Evolutionary conservation across 345 rosid genomes (phyloP), one percentile per base, ranked within the genome.

Genomic region (Crucihimalaya himalaica): DNA sequence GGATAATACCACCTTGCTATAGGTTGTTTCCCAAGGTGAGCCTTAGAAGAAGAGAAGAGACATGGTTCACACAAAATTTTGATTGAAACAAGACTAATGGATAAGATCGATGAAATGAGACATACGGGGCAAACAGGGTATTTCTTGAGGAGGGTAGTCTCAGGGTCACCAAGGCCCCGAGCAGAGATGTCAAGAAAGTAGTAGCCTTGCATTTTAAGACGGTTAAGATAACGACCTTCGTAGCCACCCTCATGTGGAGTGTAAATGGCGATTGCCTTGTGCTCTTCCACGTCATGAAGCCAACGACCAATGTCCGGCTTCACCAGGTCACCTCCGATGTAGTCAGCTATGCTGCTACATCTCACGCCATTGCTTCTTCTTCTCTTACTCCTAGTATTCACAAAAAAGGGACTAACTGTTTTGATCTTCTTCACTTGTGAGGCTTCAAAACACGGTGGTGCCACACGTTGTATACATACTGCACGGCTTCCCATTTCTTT

Each of bases 1-100:
- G 98, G 97, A 66, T 79, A 91, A 73, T 89, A 94, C 98, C 98
- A 94, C 64, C 98, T 87, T 54, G 95, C 96, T 73, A 94, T 89
- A 2, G 96, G 98, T 68, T 94, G 95, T 83, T 94, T 94, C 72
- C 98, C 97, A 7, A 94, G 78, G 71, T 91, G 95, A 9, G 98
- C 83, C 98, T 91, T 91, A 57, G 2, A 47, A 37, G 14, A 60
- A 52, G 4, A 77, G 34, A 66, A 48, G 8, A 65, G 16, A 47
- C 27, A 50, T 51, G 14, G 25, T 28, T 65, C 40, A 58, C n/a
- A 42, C 14, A 27, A 6, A 58, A 14, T 4, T 23, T 2, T 7
- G 40, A 46, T 25, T 0, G 28, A 62, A 76, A 61, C 23, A 50
- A n/a, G 39, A 43, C 39, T 15, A 14, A 5, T 0, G 39, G 5